A percentile compares a stretch with the other conserved stretches of the same genome.
phyloP scores from a whole-genome alignment of 805 yeast genomes.

The Candida sanyiensis region DNA sequence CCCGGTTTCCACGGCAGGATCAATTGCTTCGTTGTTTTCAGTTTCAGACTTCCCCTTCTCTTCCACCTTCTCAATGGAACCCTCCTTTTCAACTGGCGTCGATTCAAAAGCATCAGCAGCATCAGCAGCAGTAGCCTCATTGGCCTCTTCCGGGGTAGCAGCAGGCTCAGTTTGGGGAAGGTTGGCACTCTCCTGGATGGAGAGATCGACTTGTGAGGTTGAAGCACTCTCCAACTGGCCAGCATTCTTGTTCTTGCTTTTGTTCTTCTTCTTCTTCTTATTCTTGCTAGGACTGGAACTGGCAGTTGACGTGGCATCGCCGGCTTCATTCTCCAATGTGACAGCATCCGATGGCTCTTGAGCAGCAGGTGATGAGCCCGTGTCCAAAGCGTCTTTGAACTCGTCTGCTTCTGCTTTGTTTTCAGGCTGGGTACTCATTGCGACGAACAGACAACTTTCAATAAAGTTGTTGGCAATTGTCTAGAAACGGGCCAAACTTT shows the following conservation, averaged over 20 bases:
- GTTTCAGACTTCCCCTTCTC: not conserved
- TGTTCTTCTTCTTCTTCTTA: slow-evolving; percentile 12
- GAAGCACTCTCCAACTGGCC: not conserved
- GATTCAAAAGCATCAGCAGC: too few relatives aligned
- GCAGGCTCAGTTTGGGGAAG: not conserved
- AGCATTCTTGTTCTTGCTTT: slow-evolving; percentile 14
- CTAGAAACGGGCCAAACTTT: not conserved
- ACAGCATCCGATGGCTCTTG: not conserved
- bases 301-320: not conserved
- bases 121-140: not conserved
- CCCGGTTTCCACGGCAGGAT: not conserved
- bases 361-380: not conserved
- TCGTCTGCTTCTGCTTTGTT: slow-evolving; percentile 4
- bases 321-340: not conserved
- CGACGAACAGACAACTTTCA: not conserved
- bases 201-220: slow-evolving; percentile 6
- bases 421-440: slow-evolving; percentile 2
- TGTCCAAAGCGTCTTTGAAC: slow-evolving; percentile 9
- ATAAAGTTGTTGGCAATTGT: not conserved
- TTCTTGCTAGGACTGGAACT: not conserved
- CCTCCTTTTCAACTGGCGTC: too few relatives aligned
- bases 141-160: not conserved
- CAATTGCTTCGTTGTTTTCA: not conserved
- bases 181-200: slow-evolving; percentile 1
- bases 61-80: not conserved